Evolutionary conservation across 176 grass and related monocot species (phyloP), one percentile per base, ranked within the genome.

Genomic region (Elymus sibiricus): DNA sequence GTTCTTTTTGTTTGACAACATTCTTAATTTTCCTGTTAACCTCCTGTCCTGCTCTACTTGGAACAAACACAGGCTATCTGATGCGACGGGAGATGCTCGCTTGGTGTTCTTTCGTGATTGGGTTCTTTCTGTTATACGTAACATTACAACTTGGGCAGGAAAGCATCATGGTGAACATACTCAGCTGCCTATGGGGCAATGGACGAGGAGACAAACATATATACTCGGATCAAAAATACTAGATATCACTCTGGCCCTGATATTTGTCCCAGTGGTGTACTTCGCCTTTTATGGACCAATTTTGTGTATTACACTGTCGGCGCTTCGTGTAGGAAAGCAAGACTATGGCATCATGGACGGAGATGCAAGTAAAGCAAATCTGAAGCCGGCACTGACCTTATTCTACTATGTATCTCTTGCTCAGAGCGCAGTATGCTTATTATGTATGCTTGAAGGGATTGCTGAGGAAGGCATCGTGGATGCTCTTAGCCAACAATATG

Each of bases 371-470:
- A 66, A 31, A 32, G 64, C 21, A 24, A 40, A 71, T 12, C 11
- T 42, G 37, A 25, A 71, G 37, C 68, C 37, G 2, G 68, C 22
- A 3, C 22, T 71, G 68, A 42, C 6, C 5, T 24, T 42, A 40
- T 42, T 71, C 21, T 71, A 71, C 11, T 24, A 4, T 1, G 1
- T 42, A 5, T 71, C 21, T 13, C 10, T 42, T 11, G 21, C 2
- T 24, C 68, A 71, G 0, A 11, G 37, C 2, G 11, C 4, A 25
- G 13, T 71, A 0, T n/a, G 0, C 35, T 0, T 24, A 0, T 2
- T n/a, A 0, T 6, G 1, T n/a, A 0, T 11, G 22, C 0, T n/a
- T 24, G 56, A 4, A 22, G 1, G 0, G 1, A 0, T 1, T 42
- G 9, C 0, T 14, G 9, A 42, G 1, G 3, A 4, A 0, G 7